Evolutionary conservation across 192 early-diverging fungal species (phyloP), one percentile per base, ranked within the genome.

Genomic region (Entomortierella parvispora): DNA sequence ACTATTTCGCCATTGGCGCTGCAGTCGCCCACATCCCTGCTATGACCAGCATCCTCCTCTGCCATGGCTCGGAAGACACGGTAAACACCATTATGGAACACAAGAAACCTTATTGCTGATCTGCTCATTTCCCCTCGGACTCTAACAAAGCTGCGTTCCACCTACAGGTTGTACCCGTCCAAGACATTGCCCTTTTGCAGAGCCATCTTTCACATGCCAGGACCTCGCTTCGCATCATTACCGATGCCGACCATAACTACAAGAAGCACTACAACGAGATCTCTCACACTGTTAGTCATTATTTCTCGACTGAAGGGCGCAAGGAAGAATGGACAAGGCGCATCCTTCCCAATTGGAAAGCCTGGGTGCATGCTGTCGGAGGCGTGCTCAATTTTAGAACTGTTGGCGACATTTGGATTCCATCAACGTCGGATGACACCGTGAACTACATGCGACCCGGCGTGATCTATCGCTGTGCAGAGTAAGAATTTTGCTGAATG

Each of bases 341-440:
- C 4, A 48, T 71, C 29, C 54, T 68, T 2, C 74, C 74, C 14
- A 77, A 63, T 17, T 77, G 74, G 74, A 77, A 68, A 37, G 40
- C 74, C 1, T 77, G 74, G 74, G 74, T 77, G 37, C 57, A 71
- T 45, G 79, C 83, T 70, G 81, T 87, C 4, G 81, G 82, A 2
- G 87, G 87, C 7, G 85, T 88, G 15, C 70, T 80, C 49, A 88
- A 88, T 50, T 86, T 88, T 61, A 75, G 87, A 54, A 86, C 85
- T 60, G 58, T 88, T 20, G 87, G 87, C 50, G 85, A 86, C 37
- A 86, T 81, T 65, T 74, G 83, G 53, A 58, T 86, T 10, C 72
- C 71, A 11, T 75, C 80, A 10, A 50, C 22, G 6, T 33, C 55
- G 0, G 79, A 81, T 61, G 83, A 81, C 18, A 70, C 62, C 12